Conservation (phyloP, 345 rosid species). For the Lepidium sativum region DNA sequence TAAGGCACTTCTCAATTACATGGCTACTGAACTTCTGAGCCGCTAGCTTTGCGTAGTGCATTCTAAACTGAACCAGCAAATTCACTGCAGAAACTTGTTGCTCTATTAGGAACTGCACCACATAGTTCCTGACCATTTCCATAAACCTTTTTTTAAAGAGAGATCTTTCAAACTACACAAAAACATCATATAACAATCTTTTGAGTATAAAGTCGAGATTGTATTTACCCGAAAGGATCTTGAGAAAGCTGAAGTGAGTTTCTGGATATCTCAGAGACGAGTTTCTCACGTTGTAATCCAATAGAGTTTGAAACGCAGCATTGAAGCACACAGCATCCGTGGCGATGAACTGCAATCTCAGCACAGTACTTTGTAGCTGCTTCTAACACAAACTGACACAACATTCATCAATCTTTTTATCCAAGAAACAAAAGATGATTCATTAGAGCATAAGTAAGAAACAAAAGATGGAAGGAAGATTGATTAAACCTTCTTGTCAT, state of each 20-base stretch:
- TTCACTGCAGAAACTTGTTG: conserved; percentile 30
- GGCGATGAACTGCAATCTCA: conserved; percentile 64
- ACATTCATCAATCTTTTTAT: neutral
- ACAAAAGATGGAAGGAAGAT: neutral
- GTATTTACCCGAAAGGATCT: conserved; percentile 63
- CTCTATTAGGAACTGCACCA: conserved; percentile 61
- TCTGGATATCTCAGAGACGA: conserved; percentile 41
- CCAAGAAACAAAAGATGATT: neutral
- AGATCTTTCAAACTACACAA: neutral
- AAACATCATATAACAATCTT: neutral
- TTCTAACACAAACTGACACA: conserved; percentile 53
- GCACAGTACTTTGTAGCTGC: conserved; percentile 54
- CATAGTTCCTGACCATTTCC: conserved; percentile 53
- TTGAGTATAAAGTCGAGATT: neutral
- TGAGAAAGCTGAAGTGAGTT: conserved; percentile 54
- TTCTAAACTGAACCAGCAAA: conserved; percentile 35
- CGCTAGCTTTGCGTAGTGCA: conserved; percentile 51
- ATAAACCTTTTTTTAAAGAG: neutral
- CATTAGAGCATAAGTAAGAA: neutral
- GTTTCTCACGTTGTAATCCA: conserved; percentile 40
- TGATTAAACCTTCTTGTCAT: conserved; percentile 45
- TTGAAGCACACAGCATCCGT: conserved; percentile 74
- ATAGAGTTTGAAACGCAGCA: conserved; percentile 46
- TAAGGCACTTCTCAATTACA: conserved; percentile 65
- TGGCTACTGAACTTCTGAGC: conserved; percentile 72